phyloP scores from a whole-genome alignment of 164 flowering plant genomes.

The Tetrastigma voinierianum region DNA sequence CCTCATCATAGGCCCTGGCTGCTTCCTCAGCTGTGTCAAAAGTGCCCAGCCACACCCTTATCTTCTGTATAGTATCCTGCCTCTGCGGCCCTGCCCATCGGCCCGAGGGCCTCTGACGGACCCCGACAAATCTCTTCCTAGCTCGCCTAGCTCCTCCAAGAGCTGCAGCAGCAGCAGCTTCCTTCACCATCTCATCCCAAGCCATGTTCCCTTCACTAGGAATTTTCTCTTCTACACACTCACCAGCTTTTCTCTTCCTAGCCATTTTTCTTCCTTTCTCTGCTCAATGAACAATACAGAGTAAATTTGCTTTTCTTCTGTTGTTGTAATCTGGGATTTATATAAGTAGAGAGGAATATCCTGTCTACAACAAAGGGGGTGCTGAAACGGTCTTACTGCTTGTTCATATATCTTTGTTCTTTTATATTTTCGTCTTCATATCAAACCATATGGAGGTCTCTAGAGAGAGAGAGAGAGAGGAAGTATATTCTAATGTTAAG shows the following conservation, averaged over 20 bases:
- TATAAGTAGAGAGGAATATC: constrained; percentile 14
- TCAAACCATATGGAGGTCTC: constrained; percentile 12
- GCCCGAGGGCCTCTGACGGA: constrained; percentile 59
- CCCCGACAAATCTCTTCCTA: constrained; percentile 51
- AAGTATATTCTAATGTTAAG: neutral
- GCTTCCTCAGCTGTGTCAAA: constrained; percentile 67
- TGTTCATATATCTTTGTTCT: constrained; percentile 25
- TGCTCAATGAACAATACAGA: neutral
- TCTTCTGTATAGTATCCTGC: constrained; percentile 59
- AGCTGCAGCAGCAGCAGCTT: constrained; percentile 30
- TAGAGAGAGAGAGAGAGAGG: constrained; percentile 5
- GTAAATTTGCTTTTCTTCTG: neutral
- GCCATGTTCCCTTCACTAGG: constrained; percentile 21
- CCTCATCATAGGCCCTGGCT: constrained; percentile 67
- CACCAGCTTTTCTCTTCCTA: constrained; percentile 39
- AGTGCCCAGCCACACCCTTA: constrained; percentile 62
- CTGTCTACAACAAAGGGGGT: constrained; percentile 14
- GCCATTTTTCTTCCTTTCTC: constrained; percentile 25
- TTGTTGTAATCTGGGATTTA: constrained; percentile 1
- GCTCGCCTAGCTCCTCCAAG: constrained; percentile 40
- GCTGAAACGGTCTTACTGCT: constrained; percentile 26
- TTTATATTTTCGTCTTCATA: constrained; percentile 2
- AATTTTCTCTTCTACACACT: constrained; percentile 13
- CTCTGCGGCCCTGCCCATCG: constrained; percentile 67
- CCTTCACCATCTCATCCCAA: constrained; percentile 51